Evolutionary conservation across 805 yeast species (phyloP), one percentile per base, ranked within the genome.

Genomic region (Hanseniaspora pseudoguilliermondii): DNA sequence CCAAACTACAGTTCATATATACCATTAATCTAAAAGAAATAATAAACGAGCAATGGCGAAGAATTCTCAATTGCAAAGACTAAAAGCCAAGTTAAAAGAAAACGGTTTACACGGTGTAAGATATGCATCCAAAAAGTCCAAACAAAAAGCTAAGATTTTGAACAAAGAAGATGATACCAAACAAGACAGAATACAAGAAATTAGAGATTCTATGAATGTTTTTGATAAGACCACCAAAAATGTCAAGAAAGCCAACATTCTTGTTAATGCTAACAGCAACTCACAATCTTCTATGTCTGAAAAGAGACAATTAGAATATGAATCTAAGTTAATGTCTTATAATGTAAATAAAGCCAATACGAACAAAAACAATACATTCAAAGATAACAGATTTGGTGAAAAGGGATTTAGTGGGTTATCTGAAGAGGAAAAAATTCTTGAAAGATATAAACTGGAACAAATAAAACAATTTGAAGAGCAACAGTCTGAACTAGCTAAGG

Each of bases 361-460:
- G 63, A 85, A 86, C 61, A 85, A 78, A 66, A 80, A 75, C 40
- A 96, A 97, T 53, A 87, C 86, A 1, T 64, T 93, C 15, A 68
- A 81, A 2, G 98, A 93, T 73, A 77, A 89, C 61, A 80, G 96
- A 70, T 91, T 93, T 68, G 99, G 98, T 66, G 98, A 93, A 65
- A 78, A 79, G 60, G 83, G 87, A 68, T 53, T 53, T 39, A 67
- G 73, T 8, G 68, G 73, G 49, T 64, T 93, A 73, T 78, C 84
- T n/a, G 82, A 82, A 13, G 97, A 93, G 69, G 96, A 93, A 62
- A 87, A 85, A 68, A 89, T 89, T 96, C 78, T 93, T 70, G 96
- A 85, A 65, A 82, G 98, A 72, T 93, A 88, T 73, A 86, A 96
- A 4, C 16, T 53, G 21, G 56, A 53, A 53, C 56, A 53, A 23